Conservation (phyloP, 2,329 filamentous ascomycete genomes). For the Fusarium albosuccineum region DNA sequence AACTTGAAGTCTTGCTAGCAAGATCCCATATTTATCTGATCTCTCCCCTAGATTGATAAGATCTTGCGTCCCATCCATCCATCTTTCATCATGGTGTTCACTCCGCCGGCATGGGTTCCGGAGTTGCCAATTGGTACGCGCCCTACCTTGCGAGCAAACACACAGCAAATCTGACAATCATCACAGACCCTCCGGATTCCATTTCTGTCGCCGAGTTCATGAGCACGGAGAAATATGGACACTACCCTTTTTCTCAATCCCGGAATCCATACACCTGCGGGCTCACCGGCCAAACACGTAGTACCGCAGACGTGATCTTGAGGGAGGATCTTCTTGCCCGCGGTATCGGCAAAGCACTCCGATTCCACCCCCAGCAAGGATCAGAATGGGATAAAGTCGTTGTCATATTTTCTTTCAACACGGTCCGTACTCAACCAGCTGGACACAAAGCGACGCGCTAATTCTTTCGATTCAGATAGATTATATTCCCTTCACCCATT, state of each 20-base stretch:
- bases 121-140: too few species aligned
- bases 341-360: constrained; percentile 77
- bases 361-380: constrained; percentile 76
- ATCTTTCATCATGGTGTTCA: too few species aligned
- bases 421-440: constrained; percentile 62
- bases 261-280: constrained; percentile 82
- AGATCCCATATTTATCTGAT: too few species aligned
- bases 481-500: constrained; percentile 78
- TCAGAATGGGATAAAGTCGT: constrained; percentile 87
- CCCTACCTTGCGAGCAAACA: too few species aligned
- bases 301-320: constrained; percentile 71
- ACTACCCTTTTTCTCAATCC: constrained; percentile 72
- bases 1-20: too few species aligned
- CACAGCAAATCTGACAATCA: too few species aligned
- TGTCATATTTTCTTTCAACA: constrained; percentile 83
- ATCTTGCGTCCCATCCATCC: too few species aligned
- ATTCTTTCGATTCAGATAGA: constrained; percentile 68
- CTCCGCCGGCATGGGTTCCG: too few species aligned
- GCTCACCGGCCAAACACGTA: constrained; percentile 76
- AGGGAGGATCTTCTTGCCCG: constrained; percentile 77
- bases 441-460: background rate
- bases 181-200: constrained; percentile 74
- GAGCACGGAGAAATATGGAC: constrained; percentile 77
- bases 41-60: too few species aligned
- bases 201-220: constrained; percentile 84